Percentiles rank a stretch among this genome's conserved stretches.
phyloP scores from a whole-genome alignment of 768 basidiomycete genomes.

The Russula emetica region DNA sequence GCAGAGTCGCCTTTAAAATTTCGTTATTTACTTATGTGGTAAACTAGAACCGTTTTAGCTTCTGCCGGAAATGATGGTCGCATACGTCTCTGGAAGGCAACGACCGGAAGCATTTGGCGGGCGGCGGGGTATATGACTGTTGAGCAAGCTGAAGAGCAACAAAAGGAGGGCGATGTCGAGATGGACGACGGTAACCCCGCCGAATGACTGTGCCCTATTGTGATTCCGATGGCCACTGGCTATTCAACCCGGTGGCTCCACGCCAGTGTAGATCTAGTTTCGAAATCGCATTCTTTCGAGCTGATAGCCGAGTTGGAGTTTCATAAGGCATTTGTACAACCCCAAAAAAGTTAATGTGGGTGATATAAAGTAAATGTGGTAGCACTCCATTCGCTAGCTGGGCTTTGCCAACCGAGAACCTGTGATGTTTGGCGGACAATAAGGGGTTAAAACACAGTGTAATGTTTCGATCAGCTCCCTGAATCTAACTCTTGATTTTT shows the following conservation, averaged over 20 bases:
- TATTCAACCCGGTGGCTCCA: background rate
- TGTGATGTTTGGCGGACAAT: background rate
- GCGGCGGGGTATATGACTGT: slow-evolving; percentile 78
- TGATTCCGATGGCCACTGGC: background rate
- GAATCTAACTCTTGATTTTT: slow-evolving; percentile 30
- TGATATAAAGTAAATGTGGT: background rate
- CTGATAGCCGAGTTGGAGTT: background rate
- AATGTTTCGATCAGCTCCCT: slow-evolving; percentile 19
- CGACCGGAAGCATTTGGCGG: slow-evolving; percentile 79
- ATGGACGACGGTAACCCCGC: slow-evolving; percentile 42
- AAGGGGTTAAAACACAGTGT: slow-evolving; percentile 10
- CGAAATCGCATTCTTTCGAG: slow-evolving; percentile 1
- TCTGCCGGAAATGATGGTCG: slow-evolving; percentile 82
- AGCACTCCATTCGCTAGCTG: background rate
- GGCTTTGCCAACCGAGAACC: background rate
- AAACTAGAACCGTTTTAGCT: slow-evolving; percentile 67
- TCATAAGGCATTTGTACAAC: background rate
- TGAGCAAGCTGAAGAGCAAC: slow-evolving; percentile 59
- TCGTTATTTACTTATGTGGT: background rate
- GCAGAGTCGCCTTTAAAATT: slow-evolving; percentile 4
- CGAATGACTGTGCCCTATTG: slow-evolving; percentile 31
- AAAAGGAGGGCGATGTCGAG: slow-evolving; percentile 39
- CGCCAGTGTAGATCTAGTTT: background rate
- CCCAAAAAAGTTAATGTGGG: background rate
- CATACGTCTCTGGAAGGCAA: slow-evolving; percentile 80